Conservation (phyloP, 2,329 filamentous ascomycete genomes). For the Ophiostoma sp. region DNA sequence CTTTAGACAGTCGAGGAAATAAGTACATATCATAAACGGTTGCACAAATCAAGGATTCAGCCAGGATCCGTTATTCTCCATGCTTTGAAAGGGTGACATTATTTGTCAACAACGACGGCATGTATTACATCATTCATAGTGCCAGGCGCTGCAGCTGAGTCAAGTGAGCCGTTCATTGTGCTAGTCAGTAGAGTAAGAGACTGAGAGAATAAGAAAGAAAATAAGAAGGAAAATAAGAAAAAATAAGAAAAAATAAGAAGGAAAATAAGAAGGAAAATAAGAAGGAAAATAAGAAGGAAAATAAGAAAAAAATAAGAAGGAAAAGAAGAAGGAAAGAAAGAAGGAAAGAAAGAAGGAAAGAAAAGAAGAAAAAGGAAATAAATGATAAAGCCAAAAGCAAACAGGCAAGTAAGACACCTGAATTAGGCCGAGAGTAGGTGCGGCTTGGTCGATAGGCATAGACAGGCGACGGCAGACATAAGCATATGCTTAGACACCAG, state of each 20-base stretch:
- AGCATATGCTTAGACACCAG: neutral
- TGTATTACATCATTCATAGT: too few relatives aligned
- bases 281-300: neutral
- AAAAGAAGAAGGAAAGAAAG: neutral
- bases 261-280: too few relatives aligned
- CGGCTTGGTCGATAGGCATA: neutral
- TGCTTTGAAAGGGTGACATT: too few relatives aligned
- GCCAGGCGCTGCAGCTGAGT: too few relatives aligned
- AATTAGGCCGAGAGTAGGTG: constrained; percentile 1
- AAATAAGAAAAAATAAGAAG: neutral
- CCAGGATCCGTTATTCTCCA: too few relatives aligned
- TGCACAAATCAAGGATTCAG: neutral
- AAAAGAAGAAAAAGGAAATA: too few relatives aligned
- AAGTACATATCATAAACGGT: neutral
- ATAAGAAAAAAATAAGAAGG: neutral
- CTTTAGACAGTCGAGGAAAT: neutral
- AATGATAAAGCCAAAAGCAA: neutral
- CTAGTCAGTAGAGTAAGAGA: too few relatives aligned
- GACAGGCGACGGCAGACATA: neutral
- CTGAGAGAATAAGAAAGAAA: neutral
- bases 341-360: neutral
- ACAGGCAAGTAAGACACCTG: neutral
- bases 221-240: neutral
- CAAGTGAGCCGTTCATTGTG: too few relatives aligned
- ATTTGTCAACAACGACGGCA: too few relatives aligned